These are phyloP conservation scores for Naegleria lovaniensis DNA, from an alignment of 208 protist species.

Conservation along the genomic window DNA sequence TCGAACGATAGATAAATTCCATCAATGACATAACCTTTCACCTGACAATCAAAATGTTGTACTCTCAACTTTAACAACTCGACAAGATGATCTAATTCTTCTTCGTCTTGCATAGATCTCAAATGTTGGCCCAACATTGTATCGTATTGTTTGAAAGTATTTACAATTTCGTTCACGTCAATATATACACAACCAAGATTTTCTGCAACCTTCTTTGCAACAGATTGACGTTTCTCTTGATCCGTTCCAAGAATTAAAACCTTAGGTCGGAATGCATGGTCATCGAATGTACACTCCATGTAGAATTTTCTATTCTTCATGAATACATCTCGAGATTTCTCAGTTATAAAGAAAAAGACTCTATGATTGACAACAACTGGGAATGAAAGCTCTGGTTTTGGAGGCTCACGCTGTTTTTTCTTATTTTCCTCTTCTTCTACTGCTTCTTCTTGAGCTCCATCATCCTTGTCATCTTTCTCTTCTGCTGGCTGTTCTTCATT, in stretches of 20 bases:
- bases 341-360: neutral
- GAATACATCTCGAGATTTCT: neutral
- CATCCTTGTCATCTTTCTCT: neutral
- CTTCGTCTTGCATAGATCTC: neutral
- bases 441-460: neutral
- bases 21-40: neutral
- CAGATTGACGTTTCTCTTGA: neutral
- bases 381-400: neutral
- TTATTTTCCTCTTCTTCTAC: neutral
- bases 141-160: neutral
- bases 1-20: neutral
- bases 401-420: neutral
- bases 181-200: neutral
- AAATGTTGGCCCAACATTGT: neutral
- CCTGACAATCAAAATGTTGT: neutral
- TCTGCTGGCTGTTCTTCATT: neutral
- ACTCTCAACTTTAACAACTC: neutral
- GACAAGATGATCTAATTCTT: neutral
- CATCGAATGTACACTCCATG: neutral
- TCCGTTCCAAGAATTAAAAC: neutral
- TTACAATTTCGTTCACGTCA: neutral
- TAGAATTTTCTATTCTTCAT: neutral
- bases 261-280: neutral
- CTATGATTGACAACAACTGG: neutral
- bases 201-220: neutral